Evolutionary conservation across 306 rosid genomes (phyloP).

Genomic region (Coriaria nepalensis): DNA sequence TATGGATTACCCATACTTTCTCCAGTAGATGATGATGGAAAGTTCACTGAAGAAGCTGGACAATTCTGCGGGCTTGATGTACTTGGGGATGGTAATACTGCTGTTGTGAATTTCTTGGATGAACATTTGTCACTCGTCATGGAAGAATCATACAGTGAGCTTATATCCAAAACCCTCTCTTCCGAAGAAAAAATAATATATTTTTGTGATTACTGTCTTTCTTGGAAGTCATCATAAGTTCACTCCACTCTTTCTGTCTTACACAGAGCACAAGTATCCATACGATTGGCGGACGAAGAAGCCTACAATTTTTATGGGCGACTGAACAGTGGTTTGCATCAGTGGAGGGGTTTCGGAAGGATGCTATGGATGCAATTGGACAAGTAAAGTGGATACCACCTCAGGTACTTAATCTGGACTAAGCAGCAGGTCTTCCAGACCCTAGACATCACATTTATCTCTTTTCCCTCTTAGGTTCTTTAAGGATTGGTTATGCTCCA

Average conservation of each 20-base stretch:
- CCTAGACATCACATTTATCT: not conserved
- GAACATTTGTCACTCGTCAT: conserved; percentile 54
- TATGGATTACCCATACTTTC: conserved; percentile 75
- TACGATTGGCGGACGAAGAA: conserved; percentile 97
- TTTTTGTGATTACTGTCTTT: not conserved
- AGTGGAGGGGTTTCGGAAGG: conserved; percentile 81
- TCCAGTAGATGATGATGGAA: conserved; percentile 85
- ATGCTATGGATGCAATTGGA: conserved; percentile 73
- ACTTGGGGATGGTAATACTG: conserved; percentile 76
- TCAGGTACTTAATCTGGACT: conserved; percentile 43
- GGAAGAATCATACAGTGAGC: conserved; percentile 85
- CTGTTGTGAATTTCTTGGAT: conserved; percentile 77
- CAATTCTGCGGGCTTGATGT: conserved; percentile 87
- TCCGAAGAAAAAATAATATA: not conserved
- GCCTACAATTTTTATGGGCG: conserved; percentile 95
- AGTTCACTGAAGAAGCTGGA: conserved; percentile 96
- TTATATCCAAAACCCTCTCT: not conserved
- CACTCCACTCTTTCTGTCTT: conserved; percentile 17
- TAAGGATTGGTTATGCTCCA: conserved; percentile 4
- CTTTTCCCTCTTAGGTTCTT: not conserved
- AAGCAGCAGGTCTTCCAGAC: not conserved
- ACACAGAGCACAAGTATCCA: conserved; percentile 91
- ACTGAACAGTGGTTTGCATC: conserved; percentile 99
- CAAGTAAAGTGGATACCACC: conserved; percentile 84
- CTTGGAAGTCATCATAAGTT: conserved; percentile 2